Evolutionary conservation across 768 basidiomycete species (phyloP).

Genomic region (Clitopilus hobsonii): DNA sequence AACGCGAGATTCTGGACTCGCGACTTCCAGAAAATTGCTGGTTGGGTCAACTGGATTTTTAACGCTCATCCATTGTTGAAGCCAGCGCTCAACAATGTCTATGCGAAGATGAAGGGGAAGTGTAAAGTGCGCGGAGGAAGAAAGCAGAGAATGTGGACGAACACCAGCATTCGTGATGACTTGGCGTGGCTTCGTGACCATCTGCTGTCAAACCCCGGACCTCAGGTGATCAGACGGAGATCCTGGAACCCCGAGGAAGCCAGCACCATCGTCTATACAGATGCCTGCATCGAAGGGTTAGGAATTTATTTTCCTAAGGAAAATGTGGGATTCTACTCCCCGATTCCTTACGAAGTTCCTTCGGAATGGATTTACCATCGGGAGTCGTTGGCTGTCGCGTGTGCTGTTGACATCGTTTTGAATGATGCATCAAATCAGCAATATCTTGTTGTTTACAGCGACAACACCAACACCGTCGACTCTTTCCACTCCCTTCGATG

Average conservation of each 20-base stretch:
- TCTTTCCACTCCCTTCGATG: constrained; percentile 15
- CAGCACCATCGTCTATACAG: constrained; percentile 12
- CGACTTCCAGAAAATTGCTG: constrained; percentile 26
- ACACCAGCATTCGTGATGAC: constrained; percentile 15
- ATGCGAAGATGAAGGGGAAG: constrained; percentile 26
- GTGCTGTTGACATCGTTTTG: constrained; percentile 8
- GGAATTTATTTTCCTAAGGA: constrained; percentile 15
- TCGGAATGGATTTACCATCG: constrained; percentile 20
- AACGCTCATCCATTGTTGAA: constrained; percentile 27
- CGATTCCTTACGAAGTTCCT: neutral
- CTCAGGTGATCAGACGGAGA: constrained; percentile 15
- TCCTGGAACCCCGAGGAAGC: constrained; percentile 12
- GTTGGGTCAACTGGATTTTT: constrained; percentile 34
- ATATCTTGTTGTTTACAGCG: constrained; percentile 11
- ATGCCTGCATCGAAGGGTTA: constrained; percentile 15
- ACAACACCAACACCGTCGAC: constrained; percentile 15
- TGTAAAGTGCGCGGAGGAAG: constrained; percentile 2
- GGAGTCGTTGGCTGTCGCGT: constrained; percentile 19
- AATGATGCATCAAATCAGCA: neutral
- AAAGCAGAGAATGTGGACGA: constrained; percentile 17
- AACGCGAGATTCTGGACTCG: constrained; percentile 2
- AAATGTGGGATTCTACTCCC: constrained; percentile 9
- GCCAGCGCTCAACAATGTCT: constrained; percentile 21
- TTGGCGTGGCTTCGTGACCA: constrained; percentile 24
- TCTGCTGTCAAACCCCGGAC: constrained; percentile 11